Conservation (phyloP, 768 basidiomycete genomes). For the Lactarius akahatsu region DNA sequence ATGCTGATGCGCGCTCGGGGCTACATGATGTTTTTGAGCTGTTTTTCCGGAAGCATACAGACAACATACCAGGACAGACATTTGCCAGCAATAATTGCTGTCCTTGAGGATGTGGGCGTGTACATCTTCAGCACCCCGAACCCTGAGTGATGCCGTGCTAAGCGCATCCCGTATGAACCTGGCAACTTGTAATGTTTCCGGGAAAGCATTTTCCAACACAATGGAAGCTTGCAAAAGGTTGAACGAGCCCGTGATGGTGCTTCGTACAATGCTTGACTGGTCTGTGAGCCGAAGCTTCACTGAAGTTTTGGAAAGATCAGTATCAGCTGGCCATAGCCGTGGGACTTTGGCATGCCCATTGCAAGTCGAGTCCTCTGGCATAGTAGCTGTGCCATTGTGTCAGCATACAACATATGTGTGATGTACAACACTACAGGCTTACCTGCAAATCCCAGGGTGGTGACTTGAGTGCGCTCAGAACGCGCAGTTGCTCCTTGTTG, state of each 20-base stretch:
- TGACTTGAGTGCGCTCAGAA: no score
- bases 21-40: neutral
- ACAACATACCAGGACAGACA: neutral
- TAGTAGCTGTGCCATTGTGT: no score
- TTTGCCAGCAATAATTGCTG: neutral
- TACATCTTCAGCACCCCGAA: neutral
- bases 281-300: no score
- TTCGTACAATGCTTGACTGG: no score
- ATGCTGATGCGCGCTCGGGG: neutral
- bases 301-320: neutral
- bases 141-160: neutral
- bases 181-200: neutral
- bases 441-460: no score
- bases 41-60: neutral
- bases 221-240: neutral
- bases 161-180: neutral
- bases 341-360: neutral
- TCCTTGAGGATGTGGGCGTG: neutral
- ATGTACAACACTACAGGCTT: no score
- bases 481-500: no score
- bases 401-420: no score
- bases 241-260: neutral
- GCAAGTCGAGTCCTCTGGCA: no score
- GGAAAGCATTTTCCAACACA: neutral
- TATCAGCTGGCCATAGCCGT: neutral